Evolutionary conservation across 2,329 filamentous ascomycete species (phyloP).

Genomic region (Cercospora sp.): DNA sequence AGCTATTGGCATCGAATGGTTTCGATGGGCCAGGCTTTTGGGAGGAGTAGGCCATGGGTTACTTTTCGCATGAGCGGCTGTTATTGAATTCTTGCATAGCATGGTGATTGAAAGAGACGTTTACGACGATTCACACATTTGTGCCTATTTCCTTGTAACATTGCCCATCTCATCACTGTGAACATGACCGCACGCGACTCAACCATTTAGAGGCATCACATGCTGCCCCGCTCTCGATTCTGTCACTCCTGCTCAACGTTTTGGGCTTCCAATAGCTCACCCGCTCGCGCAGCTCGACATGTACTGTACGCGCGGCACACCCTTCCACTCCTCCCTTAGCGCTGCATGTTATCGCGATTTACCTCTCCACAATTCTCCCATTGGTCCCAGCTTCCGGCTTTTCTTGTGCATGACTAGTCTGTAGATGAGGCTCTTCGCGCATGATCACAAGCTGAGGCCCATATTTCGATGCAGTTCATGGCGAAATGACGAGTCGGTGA

Average conservation of each 20-base stretch:
- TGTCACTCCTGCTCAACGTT: background rate
- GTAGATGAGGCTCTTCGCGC: background rate
- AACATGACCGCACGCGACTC: background rate
- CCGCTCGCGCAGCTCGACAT: background rate
- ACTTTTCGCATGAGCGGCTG: background rate
- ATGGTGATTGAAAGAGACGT: background rate
- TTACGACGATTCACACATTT: constrained; percentile 1
- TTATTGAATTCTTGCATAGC: constrained; percentile 10
- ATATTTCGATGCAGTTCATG: background rate
- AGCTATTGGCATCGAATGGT: background rate
- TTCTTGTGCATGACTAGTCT: background rate
- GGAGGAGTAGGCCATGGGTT: background rate
- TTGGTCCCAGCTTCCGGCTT: background rate
- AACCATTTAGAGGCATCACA: background rate
- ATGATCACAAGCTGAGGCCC: background rate
- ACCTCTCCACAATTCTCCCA: background rate
- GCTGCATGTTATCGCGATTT: background rate
- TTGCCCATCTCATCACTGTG: background rate
- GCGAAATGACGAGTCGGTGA: too few relatives aligned
- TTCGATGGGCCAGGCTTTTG: constrained; percentile 1
- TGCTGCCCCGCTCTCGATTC: background rate
- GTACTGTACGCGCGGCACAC: background rate
- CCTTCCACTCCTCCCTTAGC: background rate
- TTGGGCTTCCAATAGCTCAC: background rate
- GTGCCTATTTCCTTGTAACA: background rate